Percentiles rank a stretch among this genome's conserved stretches.
Conservation (phyloP, 169 alveolate species). For the Hammondia hammondi region DNA sequence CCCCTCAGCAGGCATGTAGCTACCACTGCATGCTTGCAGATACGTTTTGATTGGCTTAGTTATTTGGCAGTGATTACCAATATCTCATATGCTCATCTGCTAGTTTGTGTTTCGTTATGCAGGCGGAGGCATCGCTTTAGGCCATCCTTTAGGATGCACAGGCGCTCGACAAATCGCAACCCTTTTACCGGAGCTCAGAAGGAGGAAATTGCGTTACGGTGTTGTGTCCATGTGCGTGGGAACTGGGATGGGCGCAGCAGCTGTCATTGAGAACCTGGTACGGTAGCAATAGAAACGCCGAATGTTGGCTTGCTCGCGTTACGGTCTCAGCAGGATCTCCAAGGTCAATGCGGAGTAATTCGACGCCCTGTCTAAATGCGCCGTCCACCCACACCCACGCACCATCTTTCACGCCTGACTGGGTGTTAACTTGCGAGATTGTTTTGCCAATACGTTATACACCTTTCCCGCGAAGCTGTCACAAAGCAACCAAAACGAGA, state of each 20-base stretch:
- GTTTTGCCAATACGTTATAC: too few species aligned
- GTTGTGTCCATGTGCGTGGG: slow-evolving; percentile 94
- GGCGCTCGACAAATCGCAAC: slow-evolving; percentile 93
- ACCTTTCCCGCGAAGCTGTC: too few species aligned
- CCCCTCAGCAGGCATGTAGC: too few species aligned
- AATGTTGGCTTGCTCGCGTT: too few species aligned
- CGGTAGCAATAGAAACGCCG: not conserved
- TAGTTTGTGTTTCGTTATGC: not conserved
- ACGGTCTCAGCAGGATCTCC: too few species aligned
- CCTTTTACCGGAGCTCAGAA: slow-evolving; percentile 89
- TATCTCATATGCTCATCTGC: not conserved
- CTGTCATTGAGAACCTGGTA: slow-evolving; percentile 61
- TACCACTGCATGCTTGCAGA: not conserved
- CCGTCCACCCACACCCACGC: too few species aligned
- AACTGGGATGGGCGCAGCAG: slow-evolving; percentile 94
- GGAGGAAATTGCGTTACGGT: slow-evolving; percentile 87
- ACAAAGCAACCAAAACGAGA: too few species aligned
- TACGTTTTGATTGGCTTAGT: not conserved
- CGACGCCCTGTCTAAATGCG: too few species aligned
- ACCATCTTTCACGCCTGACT: too few species aligned
- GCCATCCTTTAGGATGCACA: slow-evolving; percentile 94
- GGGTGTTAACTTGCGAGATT: too few species aligned
- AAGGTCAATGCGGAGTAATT: too few species aligned
- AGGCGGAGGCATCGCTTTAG: slow-evolving; percentile 95
- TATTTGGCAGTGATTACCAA: not conserved